Evolutionary conservation across 352 stramenopile genomes (phyloP), one percentile per base, ranked within the genome.

Genomic region (Phytopythium boreale): DNA sequence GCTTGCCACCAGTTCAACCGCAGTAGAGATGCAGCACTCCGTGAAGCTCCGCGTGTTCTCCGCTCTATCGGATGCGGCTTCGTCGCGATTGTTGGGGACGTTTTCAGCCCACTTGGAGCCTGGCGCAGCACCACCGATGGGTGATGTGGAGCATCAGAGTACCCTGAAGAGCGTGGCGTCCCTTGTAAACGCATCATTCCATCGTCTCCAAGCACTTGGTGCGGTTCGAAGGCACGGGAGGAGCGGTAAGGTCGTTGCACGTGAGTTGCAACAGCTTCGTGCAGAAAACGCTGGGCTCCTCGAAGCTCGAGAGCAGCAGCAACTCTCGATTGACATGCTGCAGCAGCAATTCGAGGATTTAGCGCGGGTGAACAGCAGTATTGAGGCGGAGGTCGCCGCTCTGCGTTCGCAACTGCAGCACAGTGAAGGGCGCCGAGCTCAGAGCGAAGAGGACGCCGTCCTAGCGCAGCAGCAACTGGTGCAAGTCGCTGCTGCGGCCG

Each of bases 41-140:
- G 8, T 58, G 17, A 58, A 58, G 51, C 19, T 58, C 5, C 31
- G 29, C 27, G 29, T 58, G n/a, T 58, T 41, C 24, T 58, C 51
- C 6, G 10, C 31, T 8, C 10, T 31, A 29, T 29, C n/a, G 4
- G 19, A 19, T 8, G 20, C 9, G 11, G 6, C 51, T 4, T 17
- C 51, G 1, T 58, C 51, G 11, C 8, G 26, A 26, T 22, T 58
- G 4, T 2, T 37, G 2, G 51, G 51, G 19, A 46, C 51, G 6
- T 58, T 58, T 41, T 43, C 51, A 14, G 51, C 36, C 17, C 36
- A 43, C 19, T 44, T 58, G 51, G 51, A 58, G 27, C 51, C 51
- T 44, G 29, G 27, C 1, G 20, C 27, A 41, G 17, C 44, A 11
- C 44, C n/a, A 3, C 11, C 2, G 47, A 36, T 58, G 7, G 2